Evolutionary conservation across 1,139 yeast genomes (phyloP).

Genomic region (Sugiyamaella paludigena): DNA sequence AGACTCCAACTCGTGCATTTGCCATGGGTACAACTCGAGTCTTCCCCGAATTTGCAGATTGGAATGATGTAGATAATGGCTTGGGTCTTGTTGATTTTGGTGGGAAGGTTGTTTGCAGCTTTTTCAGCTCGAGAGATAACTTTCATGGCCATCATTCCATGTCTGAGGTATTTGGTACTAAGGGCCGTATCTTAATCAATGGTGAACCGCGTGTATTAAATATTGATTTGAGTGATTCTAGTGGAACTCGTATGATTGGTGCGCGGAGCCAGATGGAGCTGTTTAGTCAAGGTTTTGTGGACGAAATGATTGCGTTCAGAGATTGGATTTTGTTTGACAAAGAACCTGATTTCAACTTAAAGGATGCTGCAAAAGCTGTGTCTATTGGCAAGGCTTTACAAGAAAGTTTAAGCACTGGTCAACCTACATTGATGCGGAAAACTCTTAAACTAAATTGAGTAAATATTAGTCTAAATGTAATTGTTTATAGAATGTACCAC

Average conservation of each 20-base stretch:
- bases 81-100: slow-evolving; percentile 21
- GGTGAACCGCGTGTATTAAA: slow-evolving; percentile 18
- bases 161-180: slow-evolving; percentile 23
- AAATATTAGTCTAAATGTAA: no score
- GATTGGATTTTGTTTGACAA: slow-evolving; percentile 21
- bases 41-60: slow-evolving; percentile 21
- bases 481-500: no score
- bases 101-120: slow-evolving; percentile 9
- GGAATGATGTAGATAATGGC: slow-evolving; percentile 26
- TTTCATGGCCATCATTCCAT: slow-evolving; percentile 24
- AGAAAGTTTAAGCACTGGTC: slow-evolving; percentile 13
- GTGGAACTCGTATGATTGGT: slow-evolving; percentile 20
- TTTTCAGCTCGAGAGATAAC: slow-evolving; percentile 22
- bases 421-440: no score
- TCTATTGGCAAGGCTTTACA: slow-evolving; percentile 20
- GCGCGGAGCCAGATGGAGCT: slow-evolving; percentile 16
- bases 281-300: slow-evolving; percentile 19
- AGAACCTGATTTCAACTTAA: slow-evolving; percentile 17
- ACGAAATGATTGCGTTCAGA: slow-evolving; percentile 21
- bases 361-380: slow-evolving; percentile 26
- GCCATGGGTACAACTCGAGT: slow-evolving; percentile 24
- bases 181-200: slow-evolving; percentile 20
- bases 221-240: slow-evolving; percentile 19
- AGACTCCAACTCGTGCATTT: slow-evolving; percentile 20
- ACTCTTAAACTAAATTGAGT: no score